Evolutionary conservation across 306 rosid genomes (phyloP).

Genomic region (Arachis hypogaea): DNA sequence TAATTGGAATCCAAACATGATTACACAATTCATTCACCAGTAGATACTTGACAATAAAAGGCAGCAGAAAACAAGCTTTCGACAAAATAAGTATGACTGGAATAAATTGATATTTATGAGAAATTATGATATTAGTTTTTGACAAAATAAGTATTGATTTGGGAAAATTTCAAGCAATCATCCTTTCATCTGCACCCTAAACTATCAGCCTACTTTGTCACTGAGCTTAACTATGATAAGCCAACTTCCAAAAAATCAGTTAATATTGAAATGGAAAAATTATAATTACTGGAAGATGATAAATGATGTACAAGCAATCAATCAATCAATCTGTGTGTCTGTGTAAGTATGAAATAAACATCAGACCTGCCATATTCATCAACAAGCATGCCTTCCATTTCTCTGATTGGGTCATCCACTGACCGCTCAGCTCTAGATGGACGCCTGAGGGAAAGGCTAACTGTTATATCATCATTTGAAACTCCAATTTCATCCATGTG

Average conservation of each 20-base stretch:
- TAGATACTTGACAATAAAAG: not conserved
- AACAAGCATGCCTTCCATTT: constrained; percentile 99
- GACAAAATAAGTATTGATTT: not conserved
- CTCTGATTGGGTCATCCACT: constrained; percentile 96
- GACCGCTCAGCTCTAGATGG: constrained; percentile 98
- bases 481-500: constrained; percentile 91
- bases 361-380: constrained; percentile 98
- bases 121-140: not conserved
- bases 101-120: constrained; percentile 1
- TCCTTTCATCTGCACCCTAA: constrained; percentile 8
- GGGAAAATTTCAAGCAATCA: not conserved
- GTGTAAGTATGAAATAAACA: constrained; percentile 6
- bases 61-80: not conserved
- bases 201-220: not conserved
- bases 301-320: not conserved
- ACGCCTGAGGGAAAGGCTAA: constrained; percentile 77
- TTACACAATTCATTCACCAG: not conserved
- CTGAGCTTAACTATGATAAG: constrained; percentile 11
- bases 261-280: constrained; percentile 6
- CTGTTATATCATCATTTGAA: constrained; percentile 74
- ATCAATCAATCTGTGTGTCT: not conserved
- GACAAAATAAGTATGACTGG: constrained; percentile 10
- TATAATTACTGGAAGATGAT: not conserved
- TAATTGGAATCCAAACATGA: not conserved
- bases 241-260: constrained; percentile 4